phyloP scores from a whole-genome alignment of 2,329 filamentous ascomycete genomes.

The Bipolaris victoriae region DNA sequence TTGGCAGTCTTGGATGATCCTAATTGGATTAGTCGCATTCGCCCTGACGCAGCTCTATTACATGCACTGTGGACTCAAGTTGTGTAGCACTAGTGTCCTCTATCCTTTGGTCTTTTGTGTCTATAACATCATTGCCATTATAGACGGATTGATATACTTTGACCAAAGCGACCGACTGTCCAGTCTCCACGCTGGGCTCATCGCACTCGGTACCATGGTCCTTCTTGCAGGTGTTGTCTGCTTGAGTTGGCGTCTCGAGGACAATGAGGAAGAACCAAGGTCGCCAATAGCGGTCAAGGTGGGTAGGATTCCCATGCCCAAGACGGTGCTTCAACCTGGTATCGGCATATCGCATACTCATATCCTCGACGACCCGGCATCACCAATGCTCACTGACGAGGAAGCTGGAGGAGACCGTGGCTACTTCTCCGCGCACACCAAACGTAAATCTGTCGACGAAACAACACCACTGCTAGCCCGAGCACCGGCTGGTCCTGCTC shows the following conservation, averaged over 20 bases:
- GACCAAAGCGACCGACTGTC: constrained; percentile 82
- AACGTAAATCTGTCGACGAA: constrained; percentile 38
- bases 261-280: constrained; percentile 68
- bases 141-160: constrained; percentile 97
- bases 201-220: constrained; percentile 84
- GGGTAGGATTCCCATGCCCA: constrained; percentile 51
- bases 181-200: constrained; percentile 76
- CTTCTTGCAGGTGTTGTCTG: constrained; percentile 87
- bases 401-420: constrained; percentile 39
- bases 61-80: constrained; percentile 88
- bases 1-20: constrained; percentile 93
- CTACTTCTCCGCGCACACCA: constrained; percentile 19
- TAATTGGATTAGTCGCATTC: constrained; percentile 78
- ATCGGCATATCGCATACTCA: constrained; percentile 79
- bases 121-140: constrained; percentile 98
- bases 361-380: constrained; percentile 58
- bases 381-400: constrained; percentile 38
- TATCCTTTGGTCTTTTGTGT: constrained; percentile 98
- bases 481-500: constrained; percentile 41
- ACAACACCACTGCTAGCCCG: constrained; percentile 46
- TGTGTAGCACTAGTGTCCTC: constrained; percentile 92
- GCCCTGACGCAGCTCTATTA: constrained; percentile 94
- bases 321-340: constrained; percentile 78
- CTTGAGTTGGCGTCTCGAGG: constrained; percentile 89
- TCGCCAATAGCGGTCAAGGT: constrained; percentile 43